Percentiles rank a stretch among this genome's conserved stretches.
Conservation (phyloP, 495 filamentous ascomycete species). For the Aspergillus kassunensis region DNA sequence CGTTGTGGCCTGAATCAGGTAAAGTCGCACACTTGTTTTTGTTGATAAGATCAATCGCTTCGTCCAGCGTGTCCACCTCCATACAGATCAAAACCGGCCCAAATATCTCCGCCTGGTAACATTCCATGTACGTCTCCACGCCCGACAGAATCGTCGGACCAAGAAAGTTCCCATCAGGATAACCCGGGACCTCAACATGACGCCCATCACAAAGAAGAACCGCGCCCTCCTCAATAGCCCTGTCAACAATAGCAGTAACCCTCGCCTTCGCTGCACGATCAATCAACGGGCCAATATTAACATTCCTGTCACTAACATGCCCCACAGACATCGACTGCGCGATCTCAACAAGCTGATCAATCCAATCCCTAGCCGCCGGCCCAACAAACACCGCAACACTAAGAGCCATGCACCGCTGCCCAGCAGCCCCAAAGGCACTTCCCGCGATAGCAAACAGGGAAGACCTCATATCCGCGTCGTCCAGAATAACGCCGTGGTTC, state of each 20-base stretch:
- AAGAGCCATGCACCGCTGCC: slow-evolving; percentile 29
- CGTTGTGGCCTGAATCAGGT: too few relatives aligned
- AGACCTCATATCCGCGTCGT: slow-evolving; percentile 28
- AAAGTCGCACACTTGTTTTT: slow-evolving; percentile 24
- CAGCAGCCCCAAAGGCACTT: slow-evolving; percentile 29
- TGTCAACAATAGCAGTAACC: slow-evolving; percentile 27
- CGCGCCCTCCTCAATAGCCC: slow-evolving; percentile 20
- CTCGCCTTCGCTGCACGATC: slow-evolving; percentile 13
- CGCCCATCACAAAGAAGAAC: slow-evolving; percentile 23
- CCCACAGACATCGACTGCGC: slow-evolving; percentile 26
- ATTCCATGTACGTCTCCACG: slow-evolving; percentile 29
- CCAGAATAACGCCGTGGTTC: slow-evolving; percentile 28
- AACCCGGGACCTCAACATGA: slow-evolving; percentile 18
- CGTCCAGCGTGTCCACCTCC: slow-evolving; percentile 24
- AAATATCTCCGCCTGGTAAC: slow-evolving; percentile 30
- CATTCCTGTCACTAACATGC: slow-evolving; percentile 17
- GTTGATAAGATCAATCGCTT: slow-evolving; percentile 27
- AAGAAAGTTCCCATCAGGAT: slow-evolving; percentile 28
- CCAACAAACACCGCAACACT: slow-evolving; percentile 30
- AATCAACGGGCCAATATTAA: slow-evolving; percentile 28
- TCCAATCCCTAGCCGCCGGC: slow-evolving; percentile 17
- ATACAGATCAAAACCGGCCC: slow-evolving; percentile 31
- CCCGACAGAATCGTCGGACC: slow-evolving; percentile 26
- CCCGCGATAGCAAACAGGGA: slow-evolving; percentile 28
- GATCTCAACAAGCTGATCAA: slow-evolving; percentile 25